Base-by-base conservation (phyloP, 805 yeast genomes). In the Starmerella ratchasimensis region DNA sequence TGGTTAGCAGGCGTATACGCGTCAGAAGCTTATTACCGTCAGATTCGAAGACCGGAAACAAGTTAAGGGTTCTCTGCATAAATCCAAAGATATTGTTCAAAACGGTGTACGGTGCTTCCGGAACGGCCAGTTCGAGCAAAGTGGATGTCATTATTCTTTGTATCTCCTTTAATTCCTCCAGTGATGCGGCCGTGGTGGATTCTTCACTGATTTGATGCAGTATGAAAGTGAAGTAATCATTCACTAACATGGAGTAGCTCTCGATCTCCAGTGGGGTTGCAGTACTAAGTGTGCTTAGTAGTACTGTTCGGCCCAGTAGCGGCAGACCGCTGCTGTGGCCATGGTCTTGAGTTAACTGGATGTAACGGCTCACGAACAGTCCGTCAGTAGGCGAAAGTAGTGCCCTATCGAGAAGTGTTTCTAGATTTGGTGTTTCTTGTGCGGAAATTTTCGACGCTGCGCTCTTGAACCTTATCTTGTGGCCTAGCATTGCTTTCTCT, bases 181-280 rank as follows among this genome's bases (percentile, higher is more conserved):
- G 34, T 16, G 42, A 3, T 1, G 42, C 34, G 13, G 13, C 13
- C 14, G 5, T 2, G 15, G 7, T 6, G 13, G 19, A 21, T 33
- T 32, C n/a, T 14, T 23, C 23, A 15, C 10, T 19, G 11, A 3
- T n/a, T 6, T 20, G 33, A 2, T 13, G 6, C 15, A 28, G 33
- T 22, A 21, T 4, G 15, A 3, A 26, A 17, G n/a, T n/a, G 8
- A 37, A 19, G 14, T 39, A 13, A 20, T 46, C 50, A 8, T 24
- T 17, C 3, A 38, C 10, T 22, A 46, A 42, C 18, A 34, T 20
- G 3, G 43, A 42, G n/a, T 34, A 37, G 30, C 48, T 46, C 29
- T 46, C 49, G 6, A 39, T 34, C 17, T 46, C 49, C 17, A 36
- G 27, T 8, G 44, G 46, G 2, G 50, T 36, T 2, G 40, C 38